Percentiles rank a stretch among this genome's conserved stretches.
phyloP scores from a whole-genome alignment of 2,329 filamentous ascomycete genomes.

The Aspergillus sergii region DNA sequence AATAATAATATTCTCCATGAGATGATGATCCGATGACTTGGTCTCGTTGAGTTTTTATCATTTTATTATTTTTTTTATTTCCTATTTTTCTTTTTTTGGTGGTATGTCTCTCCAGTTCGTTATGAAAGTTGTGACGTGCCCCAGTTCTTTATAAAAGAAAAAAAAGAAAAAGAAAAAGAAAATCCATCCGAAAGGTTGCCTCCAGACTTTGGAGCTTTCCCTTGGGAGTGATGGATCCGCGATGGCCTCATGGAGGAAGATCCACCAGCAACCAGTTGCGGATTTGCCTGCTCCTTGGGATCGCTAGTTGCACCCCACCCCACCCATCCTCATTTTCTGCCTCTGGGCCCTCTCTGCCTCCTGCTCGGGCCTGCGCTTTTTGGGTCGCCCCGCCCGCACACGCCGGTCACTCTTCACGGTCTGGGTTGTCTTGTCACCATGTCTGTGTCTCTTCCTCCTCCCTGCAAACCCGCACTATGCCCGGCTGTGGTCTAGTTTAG shows the following conservation, averaged over 20 bases:
- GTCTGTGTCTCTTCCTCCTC: conserved; percentile 5
- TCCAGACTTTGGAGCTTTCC: conserved; percentile 11
- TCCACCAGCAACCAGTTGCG: conserved; percentile 21
- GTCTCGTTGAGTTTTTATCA: no score
- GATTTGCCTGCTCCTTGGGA: conserved; percentile 26
- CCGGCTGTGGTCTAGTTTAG: conserved; percentile 16
- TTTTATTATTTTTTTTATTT: neutral
- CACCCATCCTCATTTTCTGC: conserved; percentile 17
- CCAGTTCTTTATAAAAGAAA: neutral
- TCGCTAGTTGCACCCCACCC: conserved; percentile 26
- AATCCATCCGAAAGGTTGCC: conserved; percentile 9
- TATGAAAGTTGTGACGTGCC: conserved; percentile 8
- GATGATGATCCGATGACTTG: neutral
- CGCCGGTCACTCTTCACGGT: conserved; percentile 21
- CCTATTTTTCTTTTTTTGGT: neutral
- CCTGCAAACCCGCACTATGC: conserved; percentile 17
- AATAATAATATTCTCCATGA: neutral
- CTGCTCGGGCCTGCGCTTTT: conserved; percentile 22
- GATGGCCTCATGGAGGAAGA: conserved; percentile 21
- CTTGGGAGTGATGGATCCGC: conserved; percentile 19
- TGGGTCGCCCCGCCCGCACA: conserved; percentile 25
- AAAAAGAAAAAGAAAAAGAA: neutral
- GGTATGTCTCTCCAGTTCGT: neutral
- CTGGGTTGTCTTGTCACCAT: conserved; percentile 7
- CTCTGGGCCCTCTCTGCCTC: conserved; percentile 12